Base-by-base conservation (phyloP, 805 yeast species). In the Saturnispora hagleri region DNA sequence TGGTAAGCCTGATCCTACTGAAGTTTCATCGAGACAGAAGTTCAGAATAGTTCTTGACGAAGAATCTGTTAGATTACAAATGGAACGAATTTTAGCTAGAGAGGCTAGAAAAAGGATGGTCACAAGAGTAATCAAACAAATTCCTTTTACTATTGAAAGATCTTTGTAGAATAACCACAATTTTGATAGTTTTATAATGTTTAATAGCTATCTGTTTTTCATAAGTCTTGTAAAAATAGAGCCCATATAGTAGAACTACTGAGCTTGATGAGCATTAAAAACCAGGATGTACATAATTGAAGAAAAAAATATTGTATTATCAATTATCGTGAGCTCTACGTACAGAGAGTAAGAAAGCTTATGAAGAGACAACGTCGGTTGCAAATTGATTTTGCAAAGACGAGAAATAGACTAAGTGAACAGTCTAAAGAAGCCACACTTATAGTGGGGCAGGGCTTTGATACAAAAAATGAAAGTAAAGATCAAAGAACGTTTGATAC, bases 361-460 rank as follows among this genome's bases (percentile, higher is more conserved):
- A 59, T 56, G 60, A 61, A 57, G 49, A 53, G 58, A 47, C 59
- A 62, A 46, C 56, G 56, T n/a, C 49, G 52, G 55, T 42, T 65
- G 40, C 58, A 60, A 13, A 59, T 65, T 41, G 63, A 64, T 46
- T 58, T 65, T 53, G 56, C 51, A 43, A 55, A 57, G 43, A 60
- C 66, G 15, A 52, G 66, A 48, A 61, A 54, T 43, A 60, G 68
- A 9, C 56, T 60, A 52, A 61, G 66, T 22, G 66, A 64, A 55
- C 52, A 68, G 35, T 62, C 70, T 12, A 63, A 65, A 44, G 70
- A 67, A 57, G 63, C 69, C 1, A 66, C 66, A 34, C 53, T 67
- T 51, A 53, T 64, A 24, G 69, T 67, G 9, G 70, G 70, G n/a
- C 48, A 43, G 26, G 15, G 17, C 3, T 22, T 47, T 4, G 53